Conservation (phyloP, 495 filamentous ascomycete genomes). For the Evansstolkia leycettana region DNA sequence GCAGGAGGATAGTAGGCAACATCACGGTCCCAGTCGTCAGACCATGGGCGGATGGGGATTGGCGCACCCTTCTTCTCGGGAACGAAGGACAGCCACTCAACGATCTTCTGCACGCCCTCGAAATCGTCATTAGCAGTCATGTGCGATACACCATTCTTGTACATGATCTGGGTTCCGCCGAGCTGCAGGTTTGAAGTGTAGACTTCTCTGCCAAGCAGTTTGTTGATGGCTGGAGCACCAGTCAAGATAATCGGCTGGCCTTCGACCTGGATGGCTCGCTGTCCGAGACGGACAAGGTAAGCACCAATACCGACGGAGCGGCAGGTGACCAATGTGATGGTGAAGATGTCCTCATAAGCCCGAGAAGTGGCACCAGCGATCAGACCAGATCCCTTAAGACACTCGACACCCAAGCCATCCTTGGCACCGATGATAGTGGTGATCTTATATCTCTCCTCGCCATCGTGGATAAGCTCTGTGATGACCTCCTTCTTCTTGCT, state of each 20-base stretch:
- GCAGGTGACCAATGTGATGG: conserved; percentile 94
- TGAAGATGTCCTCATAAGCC: conserved; percentile 98
- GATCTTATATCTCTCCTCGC: conserved; percentile 88
- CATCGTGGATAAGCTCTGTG: conserved; percentile 70
- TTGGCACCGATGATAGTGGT: conserved; percentile 88
- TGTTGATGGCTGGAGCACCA: conserved; percentile 95
- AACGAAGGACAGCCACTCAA: conserved; percentile 93
- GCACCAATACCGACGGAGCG: conserved; percentile 97
- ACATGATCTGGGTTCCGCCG: conserved; percentile 99
- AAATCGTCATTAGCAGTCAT: conserved; percentile 98
- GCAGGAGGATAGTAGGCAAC: conserved; percentile 71
- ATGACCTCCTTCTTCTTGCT: conserved; percentile 72
- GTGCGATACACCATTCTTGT: conserved; percentile 98
- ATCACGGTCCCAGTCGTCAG: conserved; percentile 91
- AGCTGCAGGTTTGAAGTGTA: conserved; percentile 99
- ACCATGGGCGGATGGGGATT: conserved; percentile 70
- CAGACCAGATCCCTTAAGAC: conserved; percentile 89
- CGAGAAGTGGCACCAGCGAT: conserved; percentile 96
- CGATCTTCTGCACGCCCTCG: conserved; percentile 93
- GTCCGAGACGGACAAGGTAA: conserved; percentile 93
- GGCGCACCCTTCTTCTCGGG: conserved; percentile 87
- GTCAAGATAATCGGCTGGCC: conserved; percentile 98
- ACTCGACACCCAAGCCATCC: conserved; percentile 95
- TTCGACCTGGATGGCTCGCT: conserved; percentile 97
- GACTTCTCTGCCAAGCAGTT: conserved; percentile 92